These are phyloP conservation scores for Nothophoma quercina DNA, from an alignment of 2,329 filamentous ascomycete species.

Conservation along the genomic window DNA sequence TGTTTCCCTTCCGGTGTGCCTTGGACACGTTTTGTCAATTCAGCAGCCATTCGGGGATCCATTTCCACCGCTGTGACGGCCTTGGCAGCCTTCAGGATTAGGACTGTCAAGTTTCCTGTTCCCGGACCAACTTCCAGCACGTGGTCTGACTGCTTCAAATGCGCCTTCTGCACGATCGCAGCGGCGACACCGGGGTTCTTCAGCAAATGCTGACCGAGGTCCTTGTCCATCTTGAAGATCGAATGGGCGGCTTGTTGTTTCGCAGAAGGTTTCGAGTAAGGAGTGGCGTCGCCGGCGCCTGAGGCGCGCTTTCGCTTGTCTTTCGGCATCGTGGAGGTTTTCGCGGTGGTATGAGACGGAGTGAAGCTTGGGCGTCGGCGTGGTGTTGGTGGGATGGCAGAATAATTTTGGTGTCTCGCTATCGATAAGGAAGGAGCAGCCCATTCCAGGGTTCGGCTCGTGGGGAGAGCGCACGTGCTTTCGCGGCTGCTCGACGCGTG, in stretches of 20 bases:
- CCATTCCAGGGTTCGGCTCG: slow-evolving; percentile 14
- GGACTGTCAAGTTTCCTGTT: slow-evolving; percentile 86
- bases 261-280: slow-evolving; percentile 54
- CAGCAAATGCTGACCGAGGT: slow-evolving; percentile 88
- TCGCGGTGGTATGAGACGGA: not conserved
- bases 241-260: slow-evolving; percentile 71
- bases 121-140: slow-evolving; percentile 94
- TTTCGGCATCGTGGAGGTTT: slow-evolving; percentile 55
- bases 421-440: slow-evolving; percentile 36
- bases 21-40: slow-evolving; percentile 92
- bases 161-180: slow-evolving; percentile 84
- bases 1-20: slow-evolving; percentile 79
- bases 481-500: slow-evolving; percentile 21
- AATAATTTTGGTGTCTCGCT: slow-evolving; percentile 34
- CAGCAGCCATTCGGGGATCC: slow-evolving; percentile 95
- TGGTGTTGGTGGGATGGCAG: slow-evolving; percentile 21
- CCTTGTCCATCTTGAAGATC: slow-evolving; percentile 97
- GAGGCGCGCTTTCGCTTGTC: slow-evolving; percentile 48
- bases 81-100: slow-evolving; percentile 87
- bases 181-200: slow-evolving; percentile 89
- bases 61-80: slow-evolving; percentile 87
- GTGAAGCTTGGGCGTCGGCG: slow-evolving; percentile 1
- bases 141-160: slow-evolving; percentile 84
- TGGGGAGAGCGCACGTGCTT: slow-evolving; percentile 24
- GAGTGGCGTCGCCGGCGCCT: slow-evolving; percentile 47